Evolutionary conservation across 2,329 filamentous ascomycete genomes (phyloP).

Genomic region (Alternaria sp.): DNA sequence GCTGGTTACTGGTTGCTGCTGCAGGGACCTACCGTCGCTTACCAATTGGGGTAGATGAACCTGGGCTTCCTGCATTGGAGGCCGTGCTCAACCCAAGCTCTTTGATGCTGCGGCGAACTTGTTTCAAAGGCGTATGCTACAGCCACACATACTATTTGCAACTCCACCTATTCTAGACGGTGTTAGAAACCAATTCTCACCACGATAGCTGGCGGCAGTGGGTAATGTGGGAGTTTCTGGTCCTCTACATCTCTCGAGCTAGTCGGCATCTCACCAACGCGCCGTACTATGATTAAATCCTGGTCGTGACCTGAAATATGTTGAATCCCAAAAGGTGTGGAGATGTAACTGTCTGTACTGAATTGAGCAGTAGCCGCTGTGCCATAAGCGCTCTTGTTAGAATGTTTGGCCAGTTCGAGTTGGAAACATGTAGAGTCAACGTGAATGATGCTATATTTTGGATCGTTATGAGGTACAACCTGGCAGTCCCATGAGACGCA

Average conservation of each 20-base stretch:
- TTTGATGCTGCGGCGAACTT: conserved; percentile 22
- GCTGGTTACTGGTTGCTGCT: neutral
- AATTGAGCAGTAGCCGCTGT: neutral
- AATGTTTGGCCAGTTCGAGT: neutral
- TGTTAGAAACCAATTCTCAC: neutral
- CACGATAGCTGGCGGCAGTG: neutral
- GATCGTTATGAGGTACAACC: neutral
- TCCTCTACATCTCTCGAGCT: neutral
- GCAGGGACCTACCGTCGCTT: conserved; percentile 6
- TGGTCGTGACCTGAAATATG: neutral
- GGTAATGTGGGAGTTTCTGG: neutral
- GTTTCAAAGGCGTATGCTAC: conserved; percentile 17
- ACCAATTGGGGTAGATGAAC: neutral
- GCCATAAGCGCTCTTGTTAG: neutral
- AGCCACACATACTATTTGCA: conserved; percentile 9
- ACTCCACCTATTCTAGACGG: neutral
- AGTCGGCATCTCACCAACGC: neutral
- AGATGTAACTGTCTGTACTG: neutral
- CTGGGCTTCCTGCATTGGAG: conserved; percentile 8
- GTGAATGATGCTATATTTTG: neutral
- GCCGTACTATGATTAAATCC: neutral
- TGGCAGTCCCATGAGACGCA: neutral
- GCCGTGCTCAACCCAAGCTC: conserved; percentile 17
- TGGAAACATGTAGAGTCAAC: neutral
- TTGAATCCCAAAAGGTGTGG: neutral